phyloP scores from a whole-genome alignment of 2,329 filamentous ascomycete genomes.

The Cordyceps cicadae region DNA sequence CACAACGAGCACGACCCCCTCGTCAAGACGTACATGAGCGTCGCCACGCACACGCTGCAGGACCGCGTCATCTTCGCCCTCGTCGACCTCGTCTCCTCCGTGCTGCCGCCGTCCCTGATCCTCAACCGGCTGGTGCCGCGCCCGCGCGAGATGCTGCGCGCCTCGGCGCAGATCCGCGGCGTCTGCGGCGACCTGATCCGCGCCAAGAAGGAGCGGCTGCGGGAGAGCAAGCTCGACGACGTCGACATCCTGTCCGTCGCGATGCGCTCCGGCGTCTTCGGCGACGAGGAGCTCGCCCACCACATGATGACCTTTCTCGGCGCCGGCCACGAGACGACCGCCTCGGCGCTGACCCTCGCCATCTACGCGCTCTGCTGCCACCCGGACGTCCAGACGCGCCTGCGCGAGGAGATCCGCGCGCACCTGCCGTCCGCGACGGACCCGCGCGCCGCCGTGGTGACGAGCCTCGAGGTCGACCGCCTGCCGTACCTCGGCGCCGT shows the following conservation, averaged over 20 bases:
- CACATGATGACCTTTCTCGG: conserved; percentile 68
- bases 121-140: background rate
- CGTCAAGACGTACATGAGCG: conserved; percentile 30
- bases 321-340: conserved; percentile 62
- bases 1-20: conserved; percentile 30
- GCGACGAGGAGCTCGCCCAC: conserved; percentile 58
- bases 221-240: conserved; percentile 36
- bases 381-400: conserved; percentile 54
- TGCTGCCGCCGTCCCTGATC: background rate
- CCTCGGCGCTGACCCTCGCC: conserved; percentile 28
- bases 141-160: conserved; percentile 17
- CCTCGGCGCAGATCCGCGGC: conserved; percentile 48
- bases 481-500: conserved; percentile 64
- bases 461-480: conserved; percentile 49
- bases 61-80: background rate
- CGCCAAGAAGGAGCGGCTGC: conserved; percentile 49
- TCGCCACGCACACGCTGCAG: background rate
- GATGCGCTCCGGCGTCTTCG: conserved; percentile 61
- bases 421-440: conserved; percentile 43
- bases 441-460: conserved; percentile 22
- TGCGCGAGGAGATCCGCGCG: conserved; percentile 60
- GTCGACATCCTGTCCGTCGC: conserved; percentile 69
- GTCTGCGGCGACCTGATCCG: conserved; percentile 57
- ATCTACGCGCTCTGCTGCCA: conserved; percentile 53
- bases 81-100: background rate